phyloP scores from a whole-genome alignment of 306 rosid genomes.

The Ceratonia siliqua region DNA sequence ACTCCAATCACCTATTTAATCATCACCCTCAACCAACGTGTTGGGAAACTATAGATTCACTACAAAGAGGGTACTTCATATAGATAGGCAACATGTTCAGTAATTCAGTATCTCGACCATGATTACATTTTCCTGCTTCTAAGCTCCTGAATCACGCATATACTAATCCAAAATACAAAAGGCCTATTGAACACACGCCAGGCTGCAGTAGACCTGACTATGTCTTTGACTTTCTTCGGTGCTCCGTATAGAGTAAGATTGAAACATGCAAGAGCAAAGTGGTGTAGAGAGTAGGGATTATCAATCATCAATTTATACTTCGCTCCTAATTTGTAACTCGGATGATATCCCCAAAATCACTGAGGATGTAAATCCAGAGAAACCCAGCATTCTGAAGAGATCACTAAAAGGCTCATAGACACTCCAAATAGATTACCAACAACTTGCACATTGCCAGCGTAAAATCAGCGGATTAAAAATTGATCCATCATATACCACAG shows the following conservation, averaged over 20 bases:
- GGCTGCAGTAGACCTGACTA: not conserved
- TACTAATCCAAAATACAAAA: slow-evolving; percentile 11
- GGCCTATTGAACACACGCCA: not conserved
- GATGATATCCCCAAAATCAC: not conserved
- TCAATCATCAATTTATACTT: not conserved
- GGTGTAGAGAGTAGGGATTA: not conserved
- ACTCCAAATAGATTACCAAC: not conserved
- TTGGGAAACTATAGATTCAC: slow-evolving; percentile 1
- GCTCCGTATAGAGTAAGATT: not conserved
- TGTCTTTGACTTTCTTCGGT: not conserved
- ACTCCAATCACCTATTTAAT: not conserved
- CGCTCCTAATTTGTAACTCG: not conserved
- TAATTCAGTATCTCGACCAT: not conserved
- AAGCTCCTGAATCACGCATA: not conserved
- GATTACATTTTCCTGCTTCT: slow-evolving; percentile 12
- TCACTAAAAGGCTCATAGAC: not conserved
- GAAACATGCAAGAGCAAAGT: not conserved
- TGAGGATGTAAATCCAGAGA: not conserved
- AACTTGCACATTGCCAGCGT: not conserved
- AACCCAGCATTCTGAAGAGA: not conserved
- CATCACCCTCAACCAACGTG: not conserved
- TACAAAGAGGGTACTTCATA: not conserved
- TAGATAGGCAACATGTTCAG: not conserved
- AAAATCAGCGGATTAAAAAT: not conserved
- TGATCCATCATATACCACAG: too few relatives aligned